Base-by-base conservation (phyloP, 441 rosid species). In the Dalechampia spathulata region DNA sequence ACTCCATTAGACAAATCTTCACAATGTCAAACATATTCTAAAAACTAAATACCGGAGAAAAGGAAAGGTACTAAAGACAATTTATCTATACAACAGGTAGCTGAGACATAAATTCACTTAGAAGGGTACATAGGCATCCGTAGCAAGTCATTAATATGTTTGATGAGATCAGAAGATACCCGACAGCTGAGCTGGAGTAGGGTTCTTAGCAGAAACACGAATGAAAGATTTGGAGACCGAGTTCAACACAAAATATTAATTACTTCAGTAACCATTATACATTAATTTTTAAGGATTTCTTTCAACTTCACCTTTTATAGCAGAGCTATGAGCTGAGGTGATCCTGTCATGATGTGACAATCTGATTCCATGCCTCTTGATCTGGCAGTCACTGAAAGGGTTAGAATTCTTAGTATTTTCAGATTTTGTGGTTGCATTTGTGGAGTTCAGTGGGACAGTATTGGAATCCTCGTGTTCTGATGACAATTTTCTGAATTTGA, bases 251-350 rank as follows among this genome's bases (percentile, higher is more conserved):
- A 56, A 38, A 52, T 22, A 19, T 22, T 49, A 7, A 54, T 28
- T 23, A 54, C 11, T 47, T 34, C 11, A 49, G 7, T 42, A 20
- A 19, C 27, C 28, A n/a, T 17, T 41, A 20, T 30, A 56, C 9
- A 20, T 15, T n/a, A 63, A 23, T 11, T 34, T 19, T 19, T 7
- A 17, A 38, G 12, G 34, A 2, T 16, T 45, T 25, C 27, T 43
- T 41, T 39, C 6, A 21, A 39, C 41, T 51, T 71, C 61, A 93
- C 99, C 97, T 93, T 93, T 87, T 37, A 90, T 68, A 37, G 99
- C 93, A 53, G 99, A 90, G 64, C 83, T 78, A 71, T 93, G 99
- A 43, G 95, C 95, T 40, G 91, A 83, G 55, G 62, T 63, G 19
- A 87, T 62, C 59, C 65, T 77, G 49, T 72, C 74, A 40, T 70